Percentiles rank a stretch among this genome's conserved stretches.
phyloP scores from a whole-genome alignment of 805 yeast genomes.

The Metschnikowia hibisci region DNA sequence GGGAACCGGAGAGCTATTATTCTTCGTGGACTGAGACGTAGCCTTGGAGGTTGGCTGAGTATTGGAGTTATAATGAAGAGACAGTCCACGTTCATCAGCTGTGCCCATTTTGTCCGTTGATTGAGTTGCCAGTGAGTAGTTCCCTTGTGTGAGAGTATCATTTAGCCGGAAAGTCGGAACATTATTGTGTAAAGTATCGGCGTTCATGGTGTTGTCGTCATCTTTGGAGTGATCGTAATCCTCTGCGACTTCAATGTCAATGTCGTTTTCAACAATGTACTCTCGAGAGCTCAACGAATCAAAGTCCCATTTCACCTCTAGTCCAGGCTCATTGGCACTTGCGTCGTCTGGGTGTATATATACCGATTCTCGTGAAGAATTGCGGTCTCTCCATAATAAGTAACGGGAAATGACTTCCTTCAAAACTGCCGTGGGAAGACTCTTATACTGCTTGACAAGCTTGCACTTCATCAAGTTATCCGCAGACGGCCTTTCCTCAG shows the following conservation, averaged over 20 bases:
- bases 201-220: conserved; percentile 28
- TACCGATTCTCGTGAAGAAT: conserved; percentile 51
- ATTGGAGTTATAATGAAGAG: conserved; percentile 2
- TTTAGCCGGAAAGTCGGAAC: conserved; percentile 9
- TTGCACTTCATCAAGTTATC: conserved; percentile 76
- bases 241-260: conserved; percentile 28
- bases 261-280: conserved; percentile 68
- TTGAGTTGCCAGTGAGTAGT: conserved; percentile 13
- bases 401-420: conserved; percentile 75
- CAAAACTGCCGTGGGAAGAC: conserved; percentile 54
- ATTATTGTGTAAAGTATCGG: conserved; percentile 14
- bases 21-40: conserved; percentile 1
- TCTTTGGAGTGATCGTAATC: conserved; percentile 25
- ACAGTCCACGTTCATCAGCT: conserved; percentile 2
- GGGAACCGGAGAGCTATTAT: conserved; percentile 10
- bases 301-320: conserved; percentile 80
- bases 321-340: conserved; percentile 17
- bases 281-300: conserved; percentile 75
- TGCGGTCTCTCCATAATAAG: conserved; percentile 70
- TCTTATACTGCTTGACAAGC: conserved; percentile 62
- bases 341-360: conserved; percentile 24
- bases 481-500: conserved; percentile 82
- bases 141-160: conserved; percentile 27
- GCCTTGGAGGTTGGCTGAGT: conserved; percentile 5
- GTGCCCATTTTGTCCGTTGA: conserved; percentile 1